phyloP scores from a whole-genome alignment of 768 basidiomycete genomes.

The Lanmaoa pseudosensibilis region DNA sequence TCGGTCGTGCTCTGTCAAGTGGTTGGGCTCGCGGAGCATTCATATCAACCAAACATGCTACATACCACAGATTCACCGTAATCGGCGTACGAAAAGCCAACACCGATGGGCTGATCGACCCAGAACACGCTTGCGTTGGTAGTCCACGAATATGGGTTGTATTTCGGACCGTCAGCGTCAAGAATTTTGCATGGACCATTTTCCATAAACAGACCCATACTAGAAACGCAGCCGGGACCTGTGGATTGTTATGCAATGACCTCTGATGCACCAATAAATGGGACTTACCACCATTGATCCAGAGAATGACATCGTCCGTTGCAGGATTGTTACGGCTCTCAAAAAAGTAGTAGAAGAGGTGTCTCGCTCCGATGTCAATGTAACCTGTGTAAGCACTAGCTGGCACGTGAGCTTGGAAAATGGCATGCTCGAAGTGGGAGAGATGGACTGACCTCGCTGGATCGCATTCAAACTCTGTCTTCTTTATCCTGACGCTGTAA shows the following conservation, averaged over 20 bases:
- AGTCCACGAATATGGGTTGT: conserved; percentile 52
- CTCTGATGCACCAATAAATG: not conserved
- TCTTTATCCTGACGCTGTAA: conserved; percentile 42
- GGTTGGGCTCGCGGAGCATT: not conserved
- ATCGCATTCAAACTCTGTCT: conserved; percentile 28
- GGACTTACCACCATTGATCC: conserved; percentile 51
- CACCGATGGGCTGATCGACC: conserved; percentile 43
- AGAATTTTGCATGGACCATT: conserved; percentile 18
- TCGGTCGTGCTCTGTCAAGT: conserved; percentile 52
- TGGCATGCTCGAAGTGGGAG: not conserved
- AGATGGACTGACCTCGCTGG: conserved; percentile 27
- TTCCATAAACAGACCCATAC: conserved; percentile 69
- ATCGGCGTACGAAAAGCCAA: conserved; percentile 45
- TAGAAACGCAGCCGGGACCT: conserved; percentile 52
- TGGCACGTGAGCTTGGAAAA: not conserved
- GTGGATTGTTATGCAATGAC: not conserved
- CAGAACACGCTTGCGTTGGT: conserved; percentile 51
- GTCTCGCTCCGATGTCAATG: conserved; percentile 61
- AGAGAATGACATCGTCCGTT: conserved; percentile 56
- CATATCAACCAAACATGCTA: conserved; percentile 10
- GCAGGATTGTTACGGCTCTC: conserved; percentile 59
- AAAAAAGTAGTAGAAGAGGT: conserved; percentile 74
- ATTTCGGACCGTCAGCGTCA: conserved; percentile 44
- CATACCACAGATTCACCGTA: conserved; percentile 37
- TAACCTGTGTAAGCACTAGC: conserved; percentile 60